A percentile compares a stretch with the other conserved stretches of the same genome.
Evolutionary conservation across 805 yeast genomes (phyloP).

Genomic region (Kluyveromyces nonfermentans): DNA sequence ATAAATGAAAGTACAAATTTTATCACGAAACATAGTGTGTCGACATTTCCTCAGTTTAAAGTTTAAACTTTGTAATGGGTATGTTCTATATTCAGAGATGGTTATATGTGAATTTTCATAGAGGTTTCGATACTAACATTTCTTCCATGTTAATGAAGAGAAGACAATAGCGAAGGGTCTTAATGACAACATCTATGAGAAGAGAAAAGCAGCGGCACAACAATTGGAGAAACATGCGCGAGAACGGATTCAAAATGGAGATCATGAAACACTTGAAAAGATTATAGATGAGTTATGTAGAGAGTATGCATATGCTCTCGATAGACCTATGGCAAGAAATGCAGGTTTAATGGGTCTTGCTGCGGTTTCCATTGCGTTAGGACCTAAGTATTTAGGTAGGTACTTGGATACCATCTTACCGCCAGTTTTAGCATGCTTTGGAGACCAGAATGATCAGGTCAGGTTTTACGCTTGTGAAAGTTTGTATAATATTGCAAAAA

Average conservation of each 20-base stretch:
- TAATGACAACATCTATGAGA: constrained; percentile 66
- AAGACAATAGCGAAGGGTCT: constrained; percentile 58
- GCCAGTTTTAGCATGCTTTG: constrained; percentile 91
- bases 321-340: constrained; percentile 81
- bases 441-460: constrained; percentile 95
- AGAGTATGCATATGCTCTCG: constrained; percentile 72
- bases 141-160: constrained; percentile 30
- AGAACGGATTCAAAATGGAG: constrained; percentile 35
- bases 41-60: too few relatives aligned
- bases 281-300: constrained; percentile 66
- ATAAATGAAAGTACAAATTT: not conserved
- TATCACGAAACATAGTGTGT: too few relatives aligned
- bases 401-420: constrained; percentile 81
- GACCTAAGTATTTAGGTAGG: constrained; percentile 69
- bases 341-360: constrained; percentile 96
- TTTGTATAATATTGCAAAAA: constrained; percentile 89
- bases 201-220: constrained; percentile 67
- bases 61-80: not conserved
- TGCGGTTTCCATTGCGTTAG: constrained; percentile 89
- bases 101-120: not conserved
- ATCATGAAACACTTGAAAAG: constrained; percentile 30
- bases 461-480: constrained; percentile 96
- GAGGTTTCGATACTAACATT: not conserved
- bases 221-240: constrained; percentile 74
- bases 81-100: not conserved